Percentiles rank a stretch among this genome's conserved stretches.
These are phyloP conservation scores for Sporothrix variecibatus DNA, from an alignment of 2,329 filamentous ascomycete species.

Conservation along the genomic window DNA sequence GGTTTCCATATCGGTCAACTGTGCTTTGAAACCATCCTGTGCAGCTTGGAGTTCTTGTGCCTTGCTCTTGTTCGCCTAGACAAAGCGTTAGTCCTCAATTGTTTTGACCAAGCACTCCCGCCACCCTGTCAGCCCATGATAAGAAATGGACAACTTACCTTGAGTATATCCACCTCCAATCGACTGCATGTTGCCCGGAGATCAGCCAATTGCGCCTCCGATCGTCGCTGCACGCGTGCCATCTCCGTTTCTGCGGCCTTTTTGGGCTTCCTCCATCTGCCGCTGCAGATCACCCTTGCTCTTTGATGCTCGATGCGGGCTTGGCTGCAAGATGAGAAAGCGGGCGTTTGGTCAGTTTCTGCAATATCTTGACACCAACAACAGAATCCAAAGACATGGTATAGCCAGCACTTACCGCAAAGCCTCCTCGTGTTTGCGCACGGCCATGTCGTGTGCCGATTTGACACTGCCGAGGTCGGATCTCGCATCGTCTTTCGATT, in stretches of 20 bases:
- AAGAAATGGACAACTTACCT: conserved; percentile 44
- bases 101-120: neutral
- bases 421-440: conserved; percentile 69
- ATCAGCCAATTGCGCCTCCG: conserved; percentile 65
- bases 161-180: conserved; percentile 64
- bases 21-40: conserved; percentile 52
- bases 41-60: conserved; percentile 60
- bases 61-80: conserved; percentile 61
- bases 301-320: conserved; percentile 34
- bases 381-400: neutral
- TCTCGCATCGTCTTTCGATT: conserved; percentile 59
- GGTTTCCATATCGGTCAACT: conserved; percentile 37
- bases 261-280: conserved; percentile 46
- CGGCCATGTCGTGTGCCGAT: conserved; percentile 41
- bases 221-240: conserved; percentile 50
- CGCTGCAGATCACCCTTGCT: conserved; percentile 26
- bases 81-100: neutral
- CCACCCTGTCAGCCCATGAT: neutral
- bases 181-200: conserved; percentile 61
- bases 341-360: neutral
- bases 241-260: conserved; percentile 51
- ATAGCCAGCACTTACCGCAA: conserved; percentile 37
- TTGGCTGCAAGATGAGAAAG: conserved; percentile 22
- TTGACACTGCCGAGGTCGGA: conserved; percentile 53
- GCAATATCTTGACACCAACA: neutral